Conservation (phyloP, 305 asterid species). For the Fraxinus xanthoxyloides region DNA sequence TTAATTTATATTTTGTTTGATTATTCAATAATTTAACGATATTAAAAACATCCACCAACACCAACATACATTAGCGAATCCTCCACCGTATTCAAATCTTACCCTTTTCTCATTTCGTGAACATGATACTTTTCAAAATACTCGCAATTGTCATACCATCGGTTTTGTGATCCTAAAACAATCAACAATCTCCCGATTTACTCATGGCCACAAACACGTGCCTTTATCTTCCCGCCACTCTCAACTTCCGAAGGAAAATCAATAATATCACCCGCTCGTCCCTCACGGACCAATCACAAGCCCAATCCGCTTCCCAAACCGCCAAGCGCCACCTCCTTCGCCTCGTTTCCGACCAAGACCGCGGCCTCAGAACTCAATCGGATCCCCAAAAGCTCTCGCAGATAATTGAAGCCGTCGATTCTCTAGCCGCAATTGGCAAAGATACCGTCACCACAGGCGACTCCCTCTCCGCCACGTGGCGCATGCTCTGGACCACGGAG, state of each 20-base stretch:
- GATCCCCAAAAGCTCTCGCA: constrained; percentile 59
- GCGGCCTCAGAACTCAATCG: constrained; percentile 80
- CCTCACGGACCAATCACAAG: constrained; percentile 48
- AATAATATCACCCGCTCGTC: constrained; percentile 40
- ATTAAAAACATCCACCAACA: too few species aligned
- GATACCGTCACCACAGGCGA: constrained; percentile 54
- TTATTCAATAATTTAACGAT: too few species aligned
- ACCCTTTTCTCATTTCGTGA: too few species aligned
- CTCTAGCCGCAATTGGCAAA: constrained; percentile 46
- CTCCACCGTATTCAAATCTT: too few species aligned
- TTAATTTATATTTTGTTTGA: too few species aligned
- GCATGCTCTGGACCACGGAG: constrained; percentile 96
- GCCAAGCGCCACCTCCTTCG: constrained; percentile 74
- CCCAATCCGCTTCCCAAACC: constrained; percentile 37
- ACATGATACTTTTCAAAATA: not conserved
- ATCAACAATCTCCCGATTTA: not conserved
- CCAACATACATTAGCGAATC: too few species aligned
- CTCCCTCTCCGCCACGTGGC: constrained; percentile 73
- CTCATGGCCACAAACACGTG: constrained; percentile 28
- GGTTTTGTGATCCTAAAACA: not conserved
- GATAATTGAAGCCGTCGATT: constrained; percentile 64
- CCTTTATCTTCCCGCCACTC: constrained; percentile 52
- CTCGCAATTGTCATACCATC: not conserved
- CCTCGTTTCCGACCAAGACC: constrained; percentile 73
- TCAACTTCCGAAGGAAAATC: constrained; percentile 20